phyloP scores from a whole-genome alignment of 2,329 filamentous ascomycete species.

The Elsinoe batatas region DNA sequence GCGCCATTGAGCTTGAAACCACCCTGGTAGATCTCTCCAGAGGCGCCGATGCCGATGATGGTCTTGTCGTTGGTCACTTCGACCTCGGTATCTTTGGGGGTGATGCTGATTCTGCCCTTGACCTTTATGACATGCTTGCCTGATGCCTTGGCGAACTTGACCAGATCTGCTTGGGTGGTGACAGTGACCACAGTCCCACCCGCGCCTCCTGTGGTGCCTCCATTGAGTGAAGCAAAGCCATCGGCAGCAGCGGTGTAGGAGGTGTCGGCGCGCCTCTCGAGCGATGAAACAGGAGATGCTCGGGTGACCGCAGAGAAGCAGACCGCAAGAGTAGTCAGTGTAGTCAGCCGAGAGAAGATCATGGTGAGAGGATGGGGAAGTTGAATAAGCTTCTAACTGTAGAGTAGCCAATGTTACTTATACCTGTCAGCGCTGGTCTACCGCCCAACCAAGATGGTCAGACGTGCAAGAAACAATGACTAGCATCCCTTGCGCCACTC shows the following conservation, averaged over 20 bases:
- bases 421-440: not conserved
- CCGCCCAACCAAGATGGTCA: too few species aligned
- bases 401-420: not conserved
- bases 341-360: not conserved
- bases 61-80: constrained; percentile 20
- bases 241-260: constrained; percentile 14
- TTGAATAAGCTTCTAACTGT: not conserved
- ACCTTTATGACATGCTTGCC: constrained; percentile 20
- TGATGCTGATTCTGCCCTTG: constrained; percentile 16
- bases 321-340: not conserved
- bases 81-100: constrained; percentile 19
- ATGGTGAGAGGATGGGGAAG: not conserved
- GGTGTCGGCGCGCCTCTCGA: not conserved
- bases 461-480: too few species aligned
- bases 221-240: constrained; percentile 20
- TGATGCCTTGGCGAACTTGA: constrained; percentile 18
- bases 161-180: constrained; percentile 19
- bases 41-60: constrained; percentile 20
- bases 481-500: too few species aligned
- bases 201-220: constrained; percentile 19
- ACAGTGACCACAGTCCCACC: constrained; percentile 18
- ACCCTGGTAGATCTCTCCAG: constrained; percentile 18
- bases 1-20: constrained; percentile 19
- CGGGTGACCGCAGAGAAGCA: not conserved
- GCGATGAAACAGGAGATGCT: not conserved